Base-by-base conservation (phyloP, 306 rosid species). In the Dryas alaskensis region DNA sequence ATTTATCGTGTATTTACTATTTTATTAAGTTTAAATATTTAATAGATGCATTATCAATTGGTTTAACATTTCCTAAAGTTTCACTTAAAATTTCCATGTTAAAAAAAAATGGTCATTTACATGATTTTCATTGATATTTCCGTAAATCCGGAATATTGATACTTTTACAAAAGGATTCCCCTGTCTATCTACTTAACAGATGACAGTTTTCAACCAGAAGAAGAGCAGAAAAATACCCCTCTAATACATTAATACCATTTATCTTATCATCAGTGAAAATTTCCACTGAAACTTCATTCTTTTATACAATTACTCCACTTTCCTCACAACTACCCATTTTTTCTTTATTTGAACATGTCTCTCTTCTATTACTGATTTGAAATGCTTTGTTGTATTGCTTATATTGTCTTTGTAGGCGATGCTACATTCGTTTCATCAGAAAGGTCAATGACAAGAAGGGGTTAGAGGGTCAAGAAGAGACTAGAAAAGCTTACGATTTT, bases 401-500 rank as follows among this genome's bases (percentile, higher is more conserved):
- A 70, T 72, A 60, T 82, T 63, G 78, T 60, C 53, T 64, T 82
- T 78, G 65, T 65, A 93, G 98, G 97, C 81, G 92, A 62, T 94
- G 96, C 82, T 94, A 94, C 86, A 94, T 91, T 80, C 96, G 90
- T 73, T 94, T 91, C 81, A 91, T 94, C 70, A 89, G 89, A 84
- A 94, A 86, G 85, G 91, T 61, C 68, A 94, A 94, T 77, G 97
- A 94, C 52, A 84, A 83, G 84, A 94, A 85, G 82, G 97, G 98
- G 62, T 37, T 81, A 59, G 98, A 94, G 81, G 98, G 98, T 81
- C 97, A 91, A 81, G 98, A 94, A 81, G 98, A 94, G 85, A 94
- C 98, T 16, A 91, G 89, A 84, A 94, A 94, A 87, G 98, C 98
- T 75, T 94, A 88, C 80, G 98, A 94, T 72, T 94, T 91, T 86